Conservation (phyloP, 1,139 yeast genomes). For the Hemisphaericaspora lyxosophila region DNA sequence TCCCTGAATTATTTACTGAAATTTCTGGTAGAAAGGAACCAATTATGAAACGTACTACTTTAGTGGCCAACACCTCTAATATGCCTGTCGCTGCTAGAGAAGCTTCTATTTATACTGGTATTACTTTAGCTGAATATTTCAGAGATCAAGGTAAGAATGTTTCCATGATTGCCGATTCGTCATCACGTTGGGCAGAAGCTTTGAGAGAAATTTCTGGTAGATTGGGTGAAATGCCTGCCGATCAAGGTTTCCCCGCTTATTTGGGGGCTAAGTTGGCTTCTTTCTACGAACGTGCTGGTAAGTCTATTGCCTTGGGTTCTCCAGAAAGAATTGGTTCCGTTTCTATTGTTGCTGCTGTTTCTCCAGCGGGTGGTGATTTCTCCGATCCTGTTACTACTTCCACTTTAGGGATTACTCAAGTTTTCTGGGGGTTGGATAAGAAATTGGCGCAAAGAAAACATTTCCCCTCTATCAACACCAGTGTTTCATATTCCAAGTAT, state of each 20-base stretch:
- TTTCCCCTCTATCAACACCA: slow-evolving; percentile 97
- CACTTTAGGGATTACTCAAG: slow-evolving; percentile 98
- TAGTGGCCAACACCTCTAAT: slow-evolving; percentile 97
- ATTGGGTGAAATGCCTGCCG: slow-evolving; percentile 99
- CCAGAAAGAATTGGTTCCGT: slow-evolving; percentile 97
- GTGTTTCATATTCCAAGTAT: slow-evolving; percentile 95
- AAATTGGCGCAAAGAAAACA: slow-evolving; percentile 99
- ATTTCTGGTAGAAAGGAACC: slow-evolving; percentile 93
- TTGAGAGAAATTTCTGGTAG: slow-evolving; percentile 99
- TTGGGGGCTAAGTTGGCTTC: slow-evolving; percentile 98
- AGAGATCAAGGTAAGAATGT: slow-evolving; percentile 99
- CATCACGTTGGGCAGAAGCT: slow-evolving; percentile 99
- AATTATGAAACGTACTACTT: slow-evolving; percentile 98
- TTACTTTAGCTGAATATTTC: slow-evolving; percentile 96
- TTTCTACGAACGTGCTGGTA: slow-evolving; percentile 99
- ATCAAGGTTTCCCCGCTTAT: slow-evolving; percentile 99
- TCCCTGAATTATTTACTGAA: slow-evolving; percentile 95
- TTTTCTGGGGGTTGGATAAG: slow-evolving; percentile 99
- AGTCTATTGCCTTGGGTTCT: slow-evolving; percentile 90
- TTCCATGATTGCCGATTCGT: slow-evolving; percentile 99
- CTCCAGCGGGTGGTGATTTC: slow-evolving; percentile 99
- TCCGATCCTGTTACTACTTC: slow-evolving; percentile 99
- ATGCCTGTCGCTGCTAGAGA: slow-evolving; percentile 99
- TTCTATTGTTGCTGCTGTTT: slow-evolving; percentile 98
- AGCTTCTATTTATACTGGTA: slow-evolving; percentile 98